These are phyloP conservation scores for Diaporthe aspalathi DNA, from an alignment of 2,329 filamentous ascomycete species.

Conservation along the genomic window DNA sequence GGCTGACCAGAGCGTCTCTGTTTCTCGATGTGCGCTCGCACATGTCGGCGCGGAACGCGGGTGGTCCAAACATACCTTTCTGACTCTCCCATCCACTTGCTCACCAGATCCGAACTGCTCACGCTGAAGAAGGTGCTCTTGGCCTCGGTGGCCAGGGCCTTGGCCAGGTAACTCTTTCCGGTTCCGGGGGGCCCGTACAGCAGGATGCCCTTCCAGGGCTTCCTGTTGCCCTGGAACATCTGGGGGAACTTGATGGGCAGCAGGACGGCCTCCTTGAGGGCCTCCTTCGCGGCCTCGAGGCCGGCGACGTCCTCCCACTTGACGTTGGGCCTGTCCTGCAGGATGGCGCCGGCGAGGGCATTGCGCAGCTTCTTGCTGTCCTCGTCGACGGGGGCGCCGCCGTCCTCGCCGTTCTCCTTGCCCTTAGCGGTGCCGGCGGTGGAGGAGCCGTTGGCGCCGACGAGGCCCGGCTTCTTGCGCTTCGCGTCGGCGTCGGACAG, in stretches of 20 bases:
- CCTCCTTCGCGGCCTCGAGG: slow-evolving; percentile 93
- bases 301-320: slow-evolving; percentile 99
- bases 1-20: too few species aligned
- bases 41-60: too few species aligned
- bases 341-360: slow-evolving; percentile 89
- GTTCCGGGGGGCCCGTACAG: slow-evolving; percentile 96
- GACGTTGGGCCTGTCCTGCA: slow-evolving; percentile 95
- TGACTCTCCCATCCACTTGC: slow-evolving; percentile 99
- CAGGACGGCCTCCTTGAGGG: slow-evolving; percentile 96
- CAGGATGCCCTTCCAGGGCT: slow-evolving; percentile 98
- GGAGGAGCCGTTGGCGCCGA: slow-evolving; percentile 78
- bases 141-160: slow-evolving; percentile 96
- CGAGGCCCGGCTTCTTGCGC: slow-evolving; percentile 75
- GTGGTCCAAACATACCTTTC: slow-evolving; percentile 73
- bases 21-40: background rate
- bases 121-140: slow-evolving; percentile 99
- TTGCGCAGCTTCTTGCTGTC: slow-evolving; percentile 95
- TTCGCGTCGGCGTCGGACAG: slow-evolving; percentile 79
- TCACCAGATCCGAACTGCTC: slow-evolving; percentile 95
- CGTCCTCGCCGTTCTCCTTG: slow-evolving; percentile 62
- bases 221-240: slow-evolving; percentile 93
- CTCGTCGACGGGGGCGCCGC: slow-evolving; percentile 79
- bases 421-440: slow-evolving; percentile 72
- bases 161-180: slow-evolving; percentile 96
- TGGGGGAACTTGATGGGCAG: slow-evolving; percentile 98